Percentiles rank a stretch among this genome's conserved stretches.
Conservation (phyloP, 305 asterid species). For the Rubia peregrina region DNA sequence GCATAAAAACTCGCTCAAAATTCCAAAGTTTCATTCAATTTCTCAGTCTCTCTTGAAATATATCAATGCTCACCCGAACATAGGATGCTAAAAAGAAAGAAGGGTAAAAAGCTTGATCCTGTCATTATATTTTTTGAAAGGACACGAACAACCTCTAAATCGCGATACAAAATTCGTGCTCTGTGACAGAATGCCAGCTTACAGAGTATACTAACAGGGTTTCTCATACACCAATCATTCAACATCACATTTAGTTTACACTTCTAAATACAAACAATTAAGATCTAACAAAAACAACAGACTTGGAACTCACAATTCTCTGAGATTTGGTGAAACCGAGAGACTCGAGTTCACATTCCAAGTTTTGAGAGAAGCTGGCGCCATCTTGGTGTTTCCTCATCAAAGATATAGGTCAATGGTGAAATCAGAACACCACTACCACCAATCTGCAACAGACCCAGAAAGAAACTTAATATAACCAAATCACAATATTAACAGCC, state of each 20-base stretch:
- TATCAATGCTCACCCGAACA: no score
- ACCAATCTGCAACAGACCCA: constrained; percentile 57
- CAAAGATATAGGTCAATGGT: constrained; percentile 88
- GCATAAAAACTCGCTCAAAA: no score
- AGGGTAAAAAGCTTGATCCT: background rate
- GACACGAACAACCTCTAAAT: background rate
- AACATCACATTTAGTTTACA: background rate
- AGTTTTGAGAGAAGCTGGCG: constrained; percentile 62
- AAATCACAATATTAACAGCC: background rate
- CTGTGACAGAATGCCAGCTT: background rate
- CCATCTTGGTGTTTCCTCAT: constrained; percentile 98
- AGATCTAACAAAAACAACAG: background rate
- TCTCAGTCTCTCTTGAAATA: no score
- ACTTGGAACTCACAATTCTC: background rate
- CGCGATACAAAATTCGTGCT: background rate
- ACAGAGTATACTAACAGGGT: background rate
- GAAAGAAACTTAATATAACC: background rate
- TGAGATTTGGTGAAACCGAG: background rate
- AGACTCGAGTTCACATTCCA: background rate
- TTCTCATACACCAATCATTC: background rate
- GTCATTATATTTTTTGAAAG: background rate
- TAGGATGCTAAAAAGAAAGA: background rate
- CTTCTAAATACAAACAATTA: background rate
- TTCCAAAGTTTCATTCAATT: no score
- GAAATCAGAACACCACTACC: constrained; percentile 96